Conservation (phyloP, 2,329 filamentous ascomycete genomes). For the Diplodia corticola region DNA sequence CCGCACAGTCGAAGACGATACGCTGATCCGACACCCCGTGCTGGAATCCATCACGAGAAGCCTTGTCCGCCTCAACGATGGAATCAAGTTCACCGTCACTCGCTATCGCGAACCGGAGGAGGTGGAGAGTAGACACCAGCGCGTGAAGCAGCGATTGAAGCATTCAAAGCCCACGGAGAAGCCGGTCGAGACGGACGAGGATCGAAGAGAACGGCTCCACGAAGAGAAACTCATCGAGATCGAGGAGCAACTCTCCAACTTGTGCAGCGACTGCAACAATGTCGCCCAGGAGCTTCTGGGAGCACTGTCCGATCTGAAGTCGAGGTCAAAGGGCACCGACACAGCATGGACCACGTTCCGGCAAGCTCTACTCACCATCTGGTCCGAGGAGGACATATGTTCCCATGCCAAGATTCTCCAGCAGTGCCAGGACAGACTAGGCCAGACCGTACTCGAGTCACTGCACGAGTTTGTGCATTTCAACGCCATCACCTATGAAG, state of each 20-base stretch:
- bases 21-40: not conserved
- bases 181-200: not conserved
- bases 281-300: conserved; percentile 5
- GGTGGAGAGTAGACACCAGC: not conserved
- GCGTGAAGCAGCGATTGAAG: conserved; percentile 10
- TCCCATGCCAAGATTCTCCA: not conserved
- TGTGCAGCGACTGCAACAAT: conserved; percentile 6
- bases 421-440: conserved; percentile 17
- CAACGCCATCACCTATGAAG: not conserved
- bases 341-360: conserved; percentile 13
- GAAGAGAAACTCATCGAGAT: not conserved
- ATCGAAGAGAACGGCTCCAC: not conserved
- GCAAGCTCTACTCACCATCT: not conserved
- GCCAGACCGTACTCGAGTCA: conserved; percentile 24
- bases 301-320: conserved; percentile 8
- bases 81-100: conserved; percentile 7
- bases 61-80: conserved; percentile 9
- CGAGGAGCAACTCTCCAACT: not conserved
- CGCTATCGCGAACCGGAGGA: not conserved
- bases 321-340: not conserved
- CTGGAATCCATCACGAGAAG: conserved; percentile 9
- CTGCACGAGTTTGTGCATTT: conserved; percentile 20
- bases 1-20: not conserved
- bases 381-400: not conserved
- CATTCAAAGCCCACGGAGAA: conserved; percentile 1